Evolutionary conservation across 306 rosid species (phyloP), one percentile per base, ranked within the genome.

Genomic region (Prunus mume): DNA sequence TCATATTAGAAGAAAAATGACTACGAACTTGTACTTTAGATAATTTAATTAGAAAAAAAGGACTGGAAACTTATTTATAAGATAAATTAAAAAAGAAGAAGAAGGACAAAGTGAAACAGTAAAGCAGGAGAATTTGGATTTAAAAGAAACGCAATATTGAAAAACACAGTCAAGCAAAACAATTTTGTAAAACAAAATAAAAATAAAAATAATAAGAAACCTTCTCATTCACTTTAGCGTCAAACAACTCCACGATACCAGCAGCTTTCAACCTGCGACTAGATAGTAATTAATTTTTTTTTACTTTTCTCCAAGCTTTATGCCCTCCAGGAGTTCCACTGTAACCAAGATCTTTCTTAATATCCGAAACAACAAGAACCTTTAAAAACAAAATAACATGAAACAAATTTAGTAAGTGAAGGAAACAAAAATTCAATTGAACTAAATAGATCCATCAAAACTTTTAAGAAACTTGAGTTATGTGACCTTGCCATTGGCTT

Each of bases 301-400:
- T 85, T 76, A 95, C 96, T 66, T 76, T 82, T 85, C 93, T 90
- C 97, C 97, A 92, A 47, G 85, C 89, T 82, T 80, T 88, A 68
- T 88, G 98, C 73, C 82, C 86, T 19, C 79, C 78, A 47, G 83
- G 82, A 28, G 88, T 65, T 81, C 93, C 91, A 63, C 74, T 67
- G 69, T 92, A 95, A 75, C 96, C 97, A 71, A 92, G 96, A 68
- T 90, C 98, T 84, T 86, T 92, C 80, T 86, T 95, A 41, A 95
- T 78, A 79, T 85, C 93, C 50, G 89, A 85, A 84, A 83, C 95
- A 72, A 89, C 87, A 79, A 92, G 97, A 80, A 95, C 96, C 98
- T 95, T 70, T 14, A 85, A 76, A 67, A 78, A 79, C 73, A 79
- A 55, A 13, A 83, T 60, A 66, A 69, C 54, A 73, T 2, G 71